A percentile compares a stretch with the other conserved stretches of the same genome.
Conservation (phyloP, 495 filamentous ascomycete species). For the Chaetomidium leptoderma region DNA sequence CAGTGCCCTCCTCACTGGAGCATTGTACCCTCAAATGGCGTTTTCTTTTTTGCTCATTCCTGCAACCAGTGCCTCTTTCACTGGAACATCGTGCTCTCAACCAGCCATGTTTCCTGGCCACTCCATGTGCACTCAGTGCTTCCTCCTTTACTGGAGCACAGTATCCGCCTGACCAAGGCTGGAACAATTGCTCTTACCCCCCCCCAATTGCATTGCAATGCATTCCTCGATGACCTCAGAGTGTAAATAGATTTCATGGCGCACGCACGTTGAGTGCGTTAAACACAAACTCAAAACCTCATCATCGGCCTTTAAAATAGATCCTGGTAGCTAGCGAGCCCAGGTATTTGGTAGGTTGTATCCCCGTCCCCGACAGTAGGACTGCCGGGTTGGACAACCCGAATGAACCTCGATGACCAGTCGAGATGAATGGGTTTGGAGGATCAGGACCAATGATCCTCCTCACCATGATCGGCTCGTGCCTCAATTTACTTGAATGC, state of each 20-base stretch:
- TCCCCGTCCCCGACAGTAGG: too few relatives aligned
- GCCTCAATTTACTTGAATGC: too few relatives aligned
- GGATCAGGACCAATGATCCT: too few relatives aligned
- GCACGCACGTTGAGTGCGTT: neutral
- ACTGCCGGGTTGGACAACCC: too few relatives aligned
- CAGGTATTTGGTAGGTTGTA: too few relatives aligned
- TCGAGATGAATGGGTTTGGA: too few relatives aligned
- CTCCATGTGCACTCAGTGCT: too few relatives aligned
- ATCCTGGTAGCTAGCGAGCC: neutral
- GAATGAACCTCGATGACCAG: too few relatives aligned
- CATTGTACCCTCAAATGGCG: neutral
- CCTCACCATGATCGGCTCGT: too few relatives aligned
- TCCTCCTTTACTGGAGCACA: too few relatives aligned
- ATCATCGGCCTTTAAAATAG: neutral
- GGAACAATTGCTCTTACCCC: neutral
- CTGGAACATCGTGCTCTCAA: neutral
- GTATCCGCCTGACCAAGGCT: neutral
- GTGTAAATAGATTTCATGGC: neutral
- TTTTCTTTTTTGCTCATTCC: neutral
- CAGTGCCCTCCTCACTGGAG: neutral
- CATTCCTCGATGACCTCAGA: neutral
- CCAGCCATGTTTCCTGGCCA: too few relatives aligned
- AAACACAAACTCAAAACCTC: too few relatives aligned
- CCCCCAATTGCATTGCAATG: neutral
- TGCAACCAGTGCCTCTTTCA: neutral